Evolutionary conservation across 495 filamentous ascomycete genomes (phyloP), one percentile per base, ranked within the genome.

Genomic region (Daldinia childiae): DNA sequence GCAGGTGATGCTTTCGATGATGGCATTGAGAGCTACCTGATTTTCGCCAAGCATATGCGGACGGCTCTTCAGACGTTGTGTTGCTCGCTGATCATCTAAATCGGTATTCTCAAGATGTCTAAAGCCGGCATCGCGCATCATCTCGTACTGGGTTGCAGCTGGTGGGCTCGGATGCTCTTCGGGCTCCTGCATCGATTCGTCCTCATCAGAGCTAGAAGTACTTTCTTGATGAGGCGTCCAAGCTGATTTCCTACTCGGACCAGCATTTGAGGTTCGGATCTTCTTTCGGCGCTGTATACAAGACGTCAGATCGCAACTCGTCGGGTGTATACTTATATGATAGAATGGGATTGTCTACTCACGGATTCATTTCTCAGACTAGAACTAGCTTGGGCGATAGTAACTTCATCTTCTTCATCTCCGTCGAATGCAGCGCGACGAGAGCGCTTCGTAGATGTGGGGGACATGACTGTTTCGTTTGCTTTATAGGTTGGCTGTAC

Each of bases 1-100:
- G 78, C 92, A 96, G 56, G 87, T 90, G 36, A 98, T 90, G 59
- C 88, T 87, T 79, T 95, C 89, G 34, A 97, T 88, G 54, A 97
- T 92, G 6, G 90, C 92, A 77, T 91, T 89, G n/a, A 97, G 92
- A 4, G 93, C 90, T 8, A 93, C 85, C 3, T 86, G 81, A 71
- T 96, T 97, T 8, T 90, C 84, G 55, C 89, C 87, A 9, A 82
- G 82, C 66, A 78, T 76, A 66, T 73, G 80, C 2, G 80, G 86
- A 19, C 87, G 87, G 75, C 76, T 77, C 27, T 89, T 88, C 5
- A 94, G 84, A 6, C 87, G 81, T 71, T 95, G 91, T n/a, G 91
- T 92, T 8, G 90, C 90, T 21, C 83, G 82, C n/a, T 89, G 80
- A 64, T 93, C 89, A 56, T 89, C 86, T 43, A 85, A 68, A 15